A percentile compares a stretch with the other conserved stretches of the same genome.
phyloP scores from a whole-genome alignment of 805 yeast genomes.

The Kluyveromyces lactis region DNA sequence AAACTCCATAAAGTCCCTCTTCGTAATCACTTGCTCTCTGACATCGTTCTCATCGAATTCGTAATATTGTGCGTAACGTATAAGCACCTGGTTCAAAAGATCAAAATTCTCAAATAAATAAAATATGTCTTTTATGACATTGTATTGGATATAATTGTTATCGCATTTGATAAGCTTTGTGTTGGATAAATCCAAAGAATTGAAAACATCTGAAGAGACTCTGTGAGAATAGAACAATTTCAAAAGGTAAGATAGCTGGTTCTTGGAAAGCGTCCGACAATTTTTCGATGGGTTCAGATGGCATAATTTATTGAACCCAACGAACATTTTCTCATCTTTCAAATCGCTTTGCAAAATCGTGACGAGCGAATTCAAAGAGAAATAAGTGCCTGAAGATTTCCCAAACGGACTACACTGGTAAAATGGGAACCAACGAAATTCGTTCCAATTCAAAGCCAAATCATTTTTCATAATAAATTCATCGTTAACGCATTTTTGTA shows the following conservation, averaged over 20 bases:
- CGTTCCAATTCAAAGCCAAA: conserved; percentile 30
- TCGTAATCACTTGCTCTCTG: conserved; percentile 29
- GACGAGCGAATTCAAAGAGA: conserved; percentile 33
- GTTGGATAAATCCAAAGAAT: conserved; percentile 27
- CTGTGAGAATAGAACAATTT: conserved; percentile 32
- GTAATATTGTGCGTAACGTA: conserved; percentile 27
- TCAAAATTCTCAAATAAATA: conserved; percentile 35
- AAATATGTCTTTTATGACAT: conserved; percentile 32
- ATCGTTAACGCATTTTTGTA: conserved; percentile 27
- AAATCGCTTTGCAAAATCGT: conserved; percentile 35
- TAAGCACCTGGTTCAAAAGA: conserved; percentile 30
- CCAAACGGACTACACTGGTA: conserved; percentile 20
- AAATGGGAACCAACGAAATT: conserved; percentile 21
- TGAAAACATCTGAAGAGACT: conserved; percentile 29
- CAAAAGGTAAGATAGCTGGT: conserved; percentile 29
- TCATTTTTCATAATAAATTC: conserved; percentile 21
- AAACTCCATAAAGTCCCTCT: conserved; percentile 29
- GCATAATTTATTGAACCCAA: conserved; percentile 26
- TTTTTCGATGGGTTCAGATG: conserved; percentile 24
- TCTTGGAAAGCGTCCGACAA: conserved; percentile 28
- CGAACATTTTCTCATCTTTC: conserved; percentile 28
- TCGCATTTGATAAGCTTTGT: conserved; percentile 20
- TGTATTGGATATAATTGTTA: conserved; percentile 28
- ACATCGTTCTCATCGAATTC: conserved; percentile 22
- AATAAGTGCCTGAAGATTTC: conserved; percentile 17